These are phyloP conservation scores for Xylariaceae sp. DNA, from an alignment of 2,329 filamentous ascomycete species.

Conservation along the genomic window DNA sequence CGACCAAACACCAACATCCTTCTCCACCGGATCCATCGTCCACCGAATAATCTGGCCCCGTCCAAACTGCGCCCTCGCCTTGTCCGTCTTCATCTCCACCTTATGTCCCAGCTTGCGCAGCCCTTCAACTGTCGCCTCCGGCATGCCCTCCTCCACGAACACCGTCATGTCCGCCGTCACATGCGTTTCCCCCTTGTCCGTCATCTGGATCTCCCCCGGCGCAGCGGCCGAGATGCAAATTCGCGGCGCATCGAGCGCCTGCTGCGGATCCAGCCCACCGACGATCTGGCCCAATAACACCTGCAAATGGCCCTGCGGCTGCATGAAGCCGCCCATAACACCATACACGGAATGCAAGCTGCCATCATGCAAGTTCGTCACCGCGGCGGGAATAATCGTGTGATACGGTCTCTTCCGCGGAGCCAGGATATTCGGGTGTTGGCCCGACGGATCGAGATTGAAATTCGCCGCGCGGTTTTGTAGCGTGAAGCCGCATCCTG, in stretches of 20 bases:
- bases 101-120: constrained; percentile 67
- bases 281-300: constrained; percentile 85
- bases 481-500: constrained; percentile 83
- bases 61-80: constrained; percentile 67
- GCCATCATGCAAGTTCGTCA: constrained; percentile 70
- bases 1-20: constrained; percentile 67
- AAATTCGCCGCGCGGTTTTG: constrained; percentile 94
- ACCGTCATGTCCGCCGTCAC: constrained; percentile 49
- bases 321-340: constrained; percentile 98
- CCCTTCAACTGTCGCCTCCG: constrained; percentile 59
- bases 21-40: constrained; percentile 63
- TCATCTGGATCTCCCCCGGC: constrained; percentile 44
- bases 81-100: constrained; percentile 62
- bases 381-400: constrained; percentile 91
- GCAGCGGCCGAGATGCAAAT: constrained; percentile 77
- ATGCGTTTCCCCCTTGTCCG: constrained; percentile 23
- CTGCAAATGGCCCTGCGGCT: constrained; percentile 93
- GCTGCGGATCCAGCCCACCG: constrained; percentile 76
- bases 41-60: constrained; percentile 80
- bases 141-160: constrained; percentile 78
- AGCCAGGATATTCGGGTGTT: constrained; percentile 74
- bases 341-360: constrained; percentile 82
- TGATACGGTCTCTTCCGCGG: constrained; percentile 90
- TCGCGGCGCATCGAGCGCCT: constrained; percentile 85
- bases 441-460: constrained; percentile 49